Conservation (phyloP, 805 yeast species). For the Zygotorulaspora danielsina region DNA sequence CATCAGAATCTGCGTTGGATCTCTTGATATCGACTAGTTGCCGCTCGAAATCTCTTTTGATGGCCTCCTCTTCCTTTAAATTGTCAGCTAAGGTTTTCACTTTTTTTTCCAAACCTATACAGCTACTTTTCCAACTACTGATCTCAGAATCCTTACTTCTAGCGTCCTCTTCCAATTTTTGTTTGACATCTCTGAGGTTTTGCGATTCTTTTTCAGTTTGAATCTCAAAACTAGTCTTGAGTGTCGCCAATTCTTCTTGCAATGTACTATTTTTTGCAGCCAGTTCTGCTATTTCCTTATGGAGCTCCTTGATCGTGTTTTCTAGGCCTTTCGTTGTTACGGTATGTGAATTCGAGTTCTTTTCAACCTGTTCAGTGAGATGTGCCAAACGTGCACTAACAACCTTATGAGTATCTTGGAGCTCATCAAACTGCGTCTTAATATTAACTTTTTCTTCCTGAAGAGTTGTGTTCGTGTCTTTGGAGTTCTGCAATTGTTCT, state of each 20-base stretch:
- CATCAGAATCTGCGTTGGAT: constrained; percentile 9
- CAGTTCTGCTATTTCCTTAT: not conserved
- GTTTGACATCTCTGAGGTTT: not conserved
- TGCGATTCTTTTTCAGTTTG: not conserved
- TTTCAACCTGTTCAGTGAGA: not conserved
- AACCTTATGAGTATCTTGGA: not conserved
- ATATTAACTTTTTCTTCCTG: not conserved
- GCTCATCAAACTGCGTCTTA: not conserved
- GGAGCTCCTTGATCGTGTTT: not conserved
- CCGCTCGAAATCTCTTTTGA: not conserved
- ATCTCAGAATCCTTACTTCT: constrained; percentile 4
- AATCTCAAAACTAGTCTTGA: not conserved
- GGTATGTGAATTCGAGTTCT: not conserved
- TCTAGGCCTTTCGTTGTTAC: constrained; percentile 3
- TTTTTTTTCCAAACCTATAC: constrained; percentile 20
- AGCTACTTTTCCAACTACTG: constrained; percentile 11
- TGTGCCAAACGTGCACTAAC: not conserved
- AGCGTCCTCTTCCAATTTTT: constrained; percentile 1
- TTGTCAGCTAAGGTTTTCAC: constrained; percentile 13
- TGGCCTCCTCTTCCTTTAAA: constrained; percentile 5
- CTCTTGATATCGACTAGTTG: not conserved
- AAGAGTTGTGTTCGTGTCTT: not conserved
- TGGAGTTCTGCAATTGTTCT: not conserved
- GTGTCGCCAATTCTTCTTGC: not conserved
- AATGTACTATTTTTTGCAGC: not conserved